Evolutionary conservation across 768 basidiomycete genomes (phyloP).

Genomic region (Chalciporus chontae): DNA sequence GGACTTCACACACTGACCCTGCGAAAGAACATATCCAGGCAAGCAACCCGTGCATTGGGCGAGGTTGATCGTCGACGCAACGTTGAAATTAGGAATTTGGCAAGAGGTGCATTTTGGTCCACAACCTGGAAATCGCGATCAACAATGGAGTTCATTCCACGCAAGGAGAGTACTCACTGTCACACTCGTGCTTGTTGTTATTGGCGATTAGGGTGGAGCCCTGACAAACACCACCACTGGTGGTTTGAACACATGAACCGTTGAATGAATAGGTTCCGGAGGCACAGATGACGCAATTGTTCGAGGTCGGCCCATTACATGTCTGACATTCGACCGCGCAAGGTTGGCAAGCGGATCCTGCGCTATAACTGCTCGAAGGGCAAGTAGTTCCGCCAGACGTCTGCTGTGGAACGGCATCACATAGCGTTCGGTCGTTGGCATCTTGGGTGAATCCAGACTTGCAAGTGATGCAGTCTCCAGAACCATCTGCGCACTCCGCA

Average conservation of each 20-base stretch:
- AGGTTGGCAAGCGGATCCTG: slow-evolving; percentile 46
- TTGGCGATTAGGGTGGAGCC: slow-evolving; percentile 72
- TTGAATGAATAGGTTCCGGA: slow-evolving; percentile 59
- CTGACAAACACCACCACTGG: slow-evolving; percentile 68
- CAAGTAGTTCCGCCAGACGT: slow-evolving; percentile 55
- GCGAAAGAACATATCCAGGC: slow-evolving; percentile 68
- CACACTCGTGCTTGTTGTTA: slow-evolving; percentile 79
- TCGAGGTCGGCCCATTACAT: slow-evolving; percentile 65
- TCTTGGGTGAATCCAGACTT: slow-evolving; percentile 65
- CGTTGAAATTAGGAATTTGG: slow-evolving; percentile 66
- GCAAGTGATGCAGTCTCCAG: slow-evolving; percentile 73
- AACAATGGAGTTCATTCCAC: not conserved
- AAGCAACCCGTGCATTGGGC: slow-evolving; percentile 77
- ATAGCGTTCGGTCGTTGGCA: slow-evolving; percentile 62
- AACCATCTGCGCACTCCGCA: slow-evolving; percentile 58
- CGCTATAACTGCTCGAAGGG: slow-evolving; percentile 63
- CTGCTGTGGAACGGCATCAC: slow-evolving; percentile 48
- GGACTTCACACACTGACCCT: slow-evolving; percentile 62
- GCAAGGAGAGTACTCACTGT: slow-evolving; percentile 44
- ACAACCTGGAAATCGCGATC: slow-evolving; percentile 50
- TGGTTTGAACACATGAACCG: slow-evolving; percentile 66
- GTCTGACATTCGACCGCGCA: slow-evolving; percentile 70
- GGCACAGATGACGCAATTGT: slow-evolving; percentile 68
- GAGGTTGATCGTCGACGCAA: slow-evolving; percentile 60
- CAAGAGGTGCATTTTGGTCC: slow-evolving; percentile 81